Base-by-base conservation (phyloP, 768 basidiomycete genomes). In the Tubosaeta sp. region DNA sequence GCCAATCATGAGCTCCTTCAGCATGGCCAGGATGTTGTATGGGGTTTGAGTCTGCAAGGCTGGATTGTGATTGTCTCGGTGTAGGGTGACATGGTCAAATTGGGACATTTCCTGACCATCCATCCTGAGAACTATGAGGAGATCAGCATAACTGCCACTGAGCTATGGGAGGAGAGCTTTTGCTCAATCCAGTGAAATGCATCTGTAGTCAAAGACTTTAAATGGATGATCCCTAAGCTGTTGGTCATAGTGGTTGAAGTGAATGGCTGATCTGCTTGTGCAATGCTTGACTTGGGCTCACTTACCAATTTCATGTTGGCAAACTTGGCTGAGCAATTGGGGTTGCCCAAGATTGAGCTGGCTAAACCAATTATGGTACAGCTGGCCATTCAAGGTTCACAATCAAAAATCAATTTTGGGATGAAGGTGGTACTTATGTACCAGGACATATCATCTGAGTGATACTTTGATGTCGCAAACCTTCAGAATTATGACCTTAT, bases 391-490 rank as follows among this genome's bases (percentile, higher is more conserved):
- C 59, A 63, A 2, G 72, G 72, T 0, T 73, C 67, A 0, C 50
- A 52, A 1, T 69, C 64, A 1, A 58, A 58, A 26, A 59, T 73
- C 6, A 67, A 64, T 22, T 57, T 51, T 37, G 33, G 48, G 0
- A 54, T 48, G 1, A 52, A 33, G 16, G 63, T 45, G 27, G 35
- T 48, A 29, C 46, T 65, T 19, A 37, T 29, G 11, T 64, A 52
- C 43, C 57, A 62, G 33, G 31, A 48, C 0, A 60, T 67, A 43
- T 57, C 16, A 19, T 52, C 48, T 41, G 43, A 65, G 26, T 35
- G 63, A 1, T 55, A 61, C 13, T 76, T 76, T 49, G 65, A 76
- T 56, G 55, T 76, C 0, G 62, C 71, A 0, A 76, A 76, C 45
- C 9, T 75, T 0, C 61, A 68, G 1, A 62, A 59, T 14, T 75